Evolutionary conservation across 75 land plant genomes (phyloP), one percentile per base, ranked within the genome.

Genomic region (Cupressus sempervirens): DNA sequence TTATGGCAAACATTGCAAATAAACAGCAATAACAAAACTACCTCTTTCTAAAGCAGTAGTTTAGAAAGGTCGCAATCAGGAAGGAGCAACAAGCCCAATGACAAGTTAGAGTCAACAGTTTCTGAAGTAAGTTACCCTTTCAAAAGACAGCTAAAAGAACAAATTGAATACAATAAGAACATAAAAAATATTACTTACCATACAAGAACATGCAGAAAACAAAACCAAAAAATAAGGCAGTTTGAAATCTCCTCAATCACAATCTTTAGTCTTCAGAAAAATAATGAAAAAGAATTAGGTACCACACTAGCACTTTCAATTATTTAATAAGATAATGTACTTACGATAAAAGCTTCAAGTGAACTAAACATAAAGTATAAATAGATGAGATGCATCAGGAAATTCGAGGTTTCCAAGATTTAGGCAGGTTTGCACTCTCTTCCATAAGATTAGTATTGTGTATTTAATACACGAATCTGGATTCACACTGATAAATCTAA

Each of bases 341-440:
- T 32, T 52, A 7, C 29, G 48, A 53, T 34, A 35, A 82, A 54
- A 34, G 40, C 41, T 15, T 52, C 83, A 52, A 54, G 3, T 38
- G 85, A 56, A 46, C 23, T 79, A 50, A 81, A 90, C 36, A 30
- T 62, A 15, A 29, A 75, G 35, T 30, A 70, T 15, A 89, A 85
- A 32, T 89, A 92, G 91, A 86, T 82, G 83, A 93, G 94, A 4
- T 96, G 94, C 32, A 52, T 76, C 2, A 89, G 93, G 70, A 91
- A 85, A 72, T 86, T 96, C 81, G 91, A 38, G 92, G 20, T 94
- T 96, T 84, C 98, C 98, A 86, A 94, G 96, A 84, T 96, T 93
- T 86, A 96, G 98, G 98, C 93, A 75, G 13, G 86, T 73, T 62
- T 62, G 36, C 36, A 12, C 53, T 13, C 12, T 50, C 13, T 50